phyloP scores from a whole-genome alignment of 345 rosid species.

The Gossypium sturtianum region DNA sequence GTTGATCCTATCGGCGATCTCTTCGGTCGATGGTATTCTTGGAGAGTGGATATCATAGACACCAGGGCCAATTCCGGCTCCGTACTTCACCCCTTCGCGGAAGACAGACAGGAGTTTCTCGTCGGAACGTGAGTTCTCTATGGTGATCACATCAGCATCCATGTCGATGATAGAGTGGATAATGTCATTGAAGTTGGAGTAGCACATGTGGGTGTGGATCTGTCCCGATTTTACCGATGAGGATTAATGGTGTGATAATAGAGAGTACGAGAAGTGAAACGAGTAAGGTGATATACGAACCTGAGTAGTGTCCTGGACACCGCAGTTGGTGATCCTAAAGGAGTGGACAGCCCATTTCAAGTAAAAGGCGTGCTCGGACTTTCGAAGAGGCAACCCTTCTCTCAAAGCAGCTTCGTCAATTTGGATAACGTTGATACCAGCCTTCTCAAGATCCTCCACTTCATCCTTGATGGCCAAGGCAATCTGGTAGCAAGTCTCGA shows the following conservation, averaged over 20 bases:
- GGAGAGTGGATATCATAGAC: conserved; percentile 97
- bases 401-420: conserved; percentile 98
- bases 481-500: conserved; percentile 90
- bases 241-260: neutral
- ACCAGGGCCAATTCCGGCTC: conserved; percentile 97
- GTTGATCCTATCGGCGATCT: conserved; percentile 88
- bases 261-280: neutral
- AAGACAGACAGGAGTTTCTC: conserved; percentile 95
- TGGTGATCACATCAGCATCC: conserved; percentile 98
- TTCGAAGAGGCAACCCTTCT: conserved; percentile 96
- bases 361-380: conserved; percentile 94
- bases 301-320: conserved; percentile 88
- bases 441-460: conserved; percentile 96
- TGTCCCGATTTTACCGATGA: conserved; percentile 13
- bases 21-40: conserved; percentile 87
- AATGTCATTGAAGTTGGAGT: conserved; percentile 96
- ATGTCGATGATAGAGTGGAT: conserved; percentile 92
- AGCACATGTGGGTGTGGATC: conserved; percentile 99
- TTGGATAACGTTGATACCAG: conserved; percentile 80
- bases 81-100: conserved; percentile 97
- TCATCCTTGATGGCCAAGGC: conserved; percentile 97
- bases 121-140: conserved; percentile 97
- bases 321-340: conserved; percentile 90
- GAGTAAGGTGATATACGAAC: conserved; percentile 27
- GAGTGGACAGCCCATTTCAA: conserved; percentile 99